Base-by-base conservation (phyloP, 306 rosid species). In the Adenanthera pavonina region DNA sequence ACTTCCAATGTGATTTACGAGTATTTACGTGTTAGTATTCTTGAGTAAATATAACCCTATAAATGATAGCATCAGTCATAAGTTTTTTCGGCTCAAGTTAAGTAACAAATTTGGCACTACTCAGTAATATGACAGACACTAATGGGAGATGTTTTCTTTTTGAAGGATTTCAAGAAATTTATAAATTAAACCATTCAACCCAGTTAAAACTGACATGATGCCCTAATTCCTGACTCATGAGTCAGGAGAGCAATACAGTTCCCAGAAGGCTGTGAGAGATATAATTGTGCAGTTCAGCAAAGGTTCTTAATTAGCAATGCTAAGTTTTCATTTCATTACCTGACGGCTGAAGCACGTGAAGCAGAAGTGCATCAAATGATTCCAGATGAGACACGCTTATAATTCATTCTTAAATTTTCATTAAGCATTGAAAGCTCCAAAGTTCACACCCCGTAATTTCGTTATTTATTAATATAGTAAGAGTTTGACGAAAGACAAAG, bases 121-220 rank as follows among this genome's bases (percentile, higher is more conserved):
- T 6, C 34, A 44, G 46, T 41, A 74, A 49, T 47, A 47, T 19
- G 78, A 68, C 69, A 59, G 67, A 20, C n/a, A 74, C n/a, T 79
- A 6, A 57, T 75, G 12, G 53, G 69, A 36, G 6, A 65, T 49
- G 4, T 30, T 44, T 66, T 56, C 30, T 48, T 16, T 41, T 70
- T 17, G 34, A 38, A 78, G 54, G 73, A 33, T 84, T 76, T 30
- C 78, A 52, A 75, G 53, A 10, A 51, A 68, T 34, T 14, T 61
- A 17, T 41, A 52, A 69, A 54, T 34, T 12, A 57, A 75, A 69
- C 10, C 51, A 68, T 49, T 61, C 52, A 34, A 69, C 11, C 57
- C 52, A 20, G 49, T 38, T 64, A 74, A 46, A 82, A 75, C 66
- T 17, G 46, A 52, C 47, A 17, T 14, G 51, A 73, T 25, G 69